Evolutionary conservation across 768 basidiomycete genomes (phyloP), one percentile per base, ranked within the genome.

Genomic region (Mycena galericulata): DNA sequence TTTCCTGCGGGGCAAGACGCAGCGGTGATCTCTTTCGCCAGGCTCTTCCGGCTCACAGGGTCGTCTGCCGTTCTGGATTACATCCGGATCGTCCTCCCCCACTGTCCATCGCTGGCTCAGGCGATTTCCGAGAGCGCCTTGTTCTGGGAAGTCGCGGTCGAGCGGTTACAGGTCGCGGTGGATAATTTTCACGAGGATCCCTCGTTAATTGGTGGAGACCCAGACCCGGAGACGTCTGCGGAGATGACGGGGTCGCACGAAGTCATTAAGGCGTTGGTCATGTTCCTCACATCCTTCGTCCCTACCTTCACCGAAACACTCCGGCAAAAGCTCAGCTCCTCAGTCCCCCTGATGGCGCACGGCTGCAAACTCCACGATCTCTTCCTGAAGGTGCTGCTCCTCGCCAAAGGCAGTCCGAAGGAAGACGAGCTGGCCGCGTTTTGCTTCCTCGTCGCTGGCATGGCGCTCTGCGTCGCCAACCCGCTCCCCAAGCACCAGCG

Each of bases 1-100:
- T 67, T 67, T 46, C 59, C 66, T 5, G 51, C 53, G 17, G 66
- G 66, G 15, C 43, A 45, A 38, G 66, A 45, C 9, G 46, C 43
- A 1, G 51, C 66, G 26, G 54, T 62, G 9, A 11, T 49, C 9
- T 61, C 59, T 17, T 62, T 67, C 45, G 36, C 59, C 3, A 9
- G 27, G 20, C 59, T 67, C 6, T 67, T 47, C 29, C 26, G 36
- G 1, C 12, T 55, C 14, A 67, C 66, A 11, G 24, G 18, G 11
- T 17, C 53, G 6, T 12, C 36, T 17, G 9, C 34, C 26, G 62
- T 67, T 17, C 66, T 67, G 5, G 43, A 61, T 22, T 55, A 61
- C 53, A 62, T 56, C 18, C 20, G 36, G 11, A 14, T 34, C 17
- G 12, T 32, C 1, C 59, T 67, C 17, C 66, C 59, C 2, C 66